Base-by-base conservation (phyloP, 306 rosid species). In the Ammopiptanthus mongolicus region DNA sequence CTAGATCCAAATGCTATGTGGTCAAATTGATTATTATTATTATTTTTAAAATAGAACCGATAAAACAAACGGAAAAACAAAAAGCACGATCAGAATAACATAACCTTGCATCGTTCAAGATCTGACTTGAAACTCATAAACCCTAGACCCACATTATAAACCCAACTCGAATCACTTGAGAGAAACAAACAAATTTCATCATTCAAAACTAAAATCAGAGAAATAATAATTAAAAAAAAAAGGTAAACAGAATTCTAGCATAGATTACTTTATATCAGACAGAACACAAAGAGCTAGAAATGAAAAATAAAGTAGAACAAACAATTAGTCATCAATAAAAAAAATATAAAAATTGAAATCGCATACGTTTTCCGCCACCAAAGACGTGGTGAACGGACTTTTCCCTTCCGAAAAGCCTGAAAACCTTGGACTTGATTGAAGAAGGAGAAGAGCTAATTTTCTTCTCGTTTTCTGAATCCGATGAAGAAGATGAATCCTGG, bases 351-450 rank as follows among this genome's bases (percentile, higher is more conserved):
- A 39, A 13, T 21, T 8, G 17, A 2, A 22, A 52, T 46, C 50
- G 33, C 93, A 55, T 84, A 92, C 99, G 91, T 87, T 88, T 92
- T 83, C 99, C 99, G 0, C 99, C 99, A 14, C 99, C 99, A 11
- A 96, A 57, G 74, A 90, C 96, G 74, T 80, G 65, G 87, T 96
- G 98, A 55, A 96, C 84, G 1, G 98, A 92, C 39, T 55, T 84
- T 51, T 92, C 99, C 84, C 98, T 85, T n/a, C 99, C 99, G 41
- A 96, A 92, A 48, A 92, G 84, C 86, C 92, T 88, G 82, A 33
- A 86, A 72, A 83, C 82, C 86, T 88, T 89, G 46, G 79, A 12
- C 83, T 96, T 84, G 12, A 82, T 2, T 9, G 97, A 71, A 3
- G 97, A 71, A 3, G 86, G 29, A 56, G 92, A 67, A 0, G 78